These are phyloP conservation scores for Pleurotus tuber-regium DNA, from an alignment of 768 basidiomycete genomes.

Conservation along the genomic window DNA sequence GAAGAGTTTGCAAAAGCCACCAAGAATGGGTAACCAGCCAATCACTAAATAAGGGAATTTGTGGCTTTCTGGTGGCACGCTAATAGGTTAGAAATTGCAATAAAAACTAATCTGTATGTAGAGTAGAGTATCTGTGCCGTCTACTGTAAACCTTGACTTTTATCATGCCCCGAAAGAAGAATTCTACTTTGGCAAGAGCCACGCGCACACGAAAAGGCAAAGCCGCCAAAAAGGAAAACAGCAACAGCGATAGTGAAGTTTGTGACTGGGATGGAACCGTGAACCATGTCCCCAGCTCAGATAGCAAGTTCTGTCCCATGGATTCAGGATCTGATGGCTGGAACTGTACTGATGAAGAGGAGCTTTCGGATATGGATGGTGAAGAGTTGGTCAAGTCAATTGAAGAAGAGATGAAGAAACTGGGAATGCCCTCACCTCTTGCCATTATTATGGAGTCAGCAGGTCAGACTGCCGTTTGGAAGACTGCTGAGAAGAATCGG, in stretches of 20 bases:
- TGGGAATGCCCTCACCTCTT: not conserved
- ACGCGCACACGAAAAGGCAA: not conserved
- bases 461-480: conserved; percentile 1
- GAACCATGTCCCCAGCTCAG: not conserved
- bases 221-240: not conserved
- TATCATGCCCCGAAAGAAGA: not conserved
- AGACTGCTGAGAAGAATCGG: conserved; percentile 11
- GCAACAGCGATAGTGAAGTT: not conserved
- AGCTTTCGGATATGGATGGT: not conserved
- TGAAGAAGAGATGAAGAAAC: not conserved
- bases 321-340: no score
- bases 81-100: no score
- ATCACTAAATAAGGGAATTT: not conserved
- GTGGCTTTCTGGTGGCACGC: no score
- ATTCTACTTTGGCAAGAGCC: not conserved
- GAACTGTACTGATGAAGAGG: no score
- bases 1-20: not conserved
- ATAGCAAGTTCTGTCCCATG: not conserved
- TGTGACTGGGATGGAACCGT: not conserved
- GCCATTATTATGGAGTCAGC: not conserved
- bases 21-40: not conserved
- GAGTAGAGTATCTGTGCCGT: not conserved
- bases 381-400: not conserved
- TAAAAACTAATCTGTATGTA: not conserved
- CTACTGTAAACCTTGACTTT: not conserved